phyloP scores from a whole-genome alignment of 2,329 filamentous ascomycete genomes.

The Talaromyces sp. region DNA sequence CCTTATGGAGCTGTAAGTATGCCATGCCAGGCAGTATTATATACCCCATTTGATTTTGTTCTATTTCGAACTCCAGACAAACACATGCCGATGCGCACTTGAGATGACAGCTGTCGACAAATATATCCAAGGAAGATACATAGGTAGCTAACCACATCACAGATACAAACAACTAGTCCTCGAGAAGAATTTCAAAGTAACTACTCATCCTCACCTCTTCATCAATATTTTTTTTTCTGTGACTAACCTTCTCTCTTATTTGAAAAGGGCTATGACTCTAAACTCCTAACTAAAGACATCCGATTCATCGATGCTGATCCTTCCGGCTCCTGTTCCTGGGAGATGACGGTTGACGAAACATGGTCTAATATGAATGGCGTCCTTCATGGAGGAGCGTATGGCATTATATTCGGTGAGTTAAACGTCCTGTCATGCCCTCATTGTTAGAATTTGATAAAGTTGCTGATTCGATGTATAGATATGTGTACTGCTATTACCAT shows the following conservation, averaged over 20 bases:
- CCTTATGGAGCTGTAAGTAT: constrained; percentile 11
- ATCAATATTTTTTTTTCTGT: background rate
- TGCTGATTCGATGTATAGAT: constrained; percentile 32
- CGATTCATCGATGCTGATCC: constrained; percentile 23
- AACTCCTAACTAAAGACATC: constrained; percentile 21
- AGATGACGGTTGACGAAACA: constrained; percentile 20
- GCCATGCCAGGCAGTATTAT: too few species aligned
- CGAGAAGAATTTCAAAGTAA: constrained; percentile 11
- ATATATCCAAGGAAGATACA: background rate
- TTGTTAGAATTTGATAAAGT: background rate
- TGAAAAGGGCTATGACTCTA: constrained; percentile 22
- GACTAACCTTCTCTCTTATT: background rate
- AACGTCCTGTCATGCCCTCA: background rate
- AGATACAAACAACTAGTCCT: constrained; percentile 11
- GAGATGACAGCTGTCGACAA: too few species aligned
- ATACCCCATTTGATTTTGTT: background rate
- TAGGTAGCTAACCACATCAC: background rate
- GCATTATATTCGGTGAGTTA: constrained; percentile 64
- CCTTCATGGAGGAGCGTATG: constrained; percentile 52
- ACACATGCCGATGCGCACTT: background rate
- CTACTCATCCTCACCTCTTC: background rate
- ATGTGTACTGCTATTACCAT: constrained; percentile 50
- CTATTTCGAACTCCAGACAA: background rate
- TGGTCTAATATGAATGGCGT: constrained; percentile 26
- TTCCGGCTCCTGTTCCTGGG: constrained; percentile 21